Evolutionary conservation across 768 basidiomycete species (phyloP).

Genomic region (Suillus variegatus): DNA sequence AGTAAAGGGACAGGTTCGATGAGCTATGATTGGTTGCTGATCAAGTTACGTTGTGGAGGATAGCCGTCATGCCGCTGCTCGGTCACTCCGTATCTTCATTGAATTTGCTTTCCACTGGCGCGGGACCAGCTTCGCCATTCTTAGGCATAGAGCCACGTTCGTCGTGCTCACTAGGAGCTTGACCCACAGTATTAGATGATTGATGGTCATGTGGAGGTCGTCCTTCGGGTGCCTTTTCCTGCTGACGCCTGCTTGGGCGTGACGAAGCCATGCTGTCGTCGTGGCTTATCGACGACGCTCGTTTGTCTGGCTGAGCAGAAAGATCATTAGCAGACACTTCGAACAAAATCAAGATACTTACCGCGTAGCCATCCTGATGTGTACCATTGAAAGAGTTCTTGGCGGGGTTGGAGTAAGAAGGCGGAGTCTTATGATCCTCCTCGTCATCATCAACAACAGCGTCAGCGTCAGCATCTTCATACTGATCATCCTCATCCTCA

Average conservation of each 20-base stretch:
- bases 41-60: not conserved
- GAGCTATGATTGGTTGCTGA: not conserved
- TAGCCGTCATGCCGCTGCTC: not conserved
- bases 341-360: conserved; percentile 36
- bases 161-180: conserved; percentile 14
- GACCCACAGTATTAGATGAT: conserved; percentile 11
- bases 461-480: conserved; percentile 38
- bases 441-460: conserved; percentile 42
- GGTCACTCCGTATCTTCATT: conserved; percentile 20
- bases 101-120: conserved; percentile 35
- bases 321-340: conserved; percentile 10
- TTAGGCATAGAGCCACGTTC: conserved; percentile 5
- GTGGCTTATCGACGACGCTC: conserved; percentile 16
- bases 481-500: conserved; percentile 49
- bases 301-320: conserved; percentile 47
- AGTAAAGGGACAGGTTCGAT: not conserved
- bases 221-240: conserved; percentile 75
- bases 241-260: conserved; percentile 57
- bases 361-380: conserved; percentile 60
- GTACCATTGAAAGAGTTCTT: conserved; percentile 43
- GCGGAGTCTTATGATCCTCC: conserved; percentile 49
- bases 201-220: conserved; percentile 35
- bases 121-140: conserved; percentile 27
- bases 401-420: conserved; percentile 57
- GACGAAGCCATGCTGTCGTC: conserved; percentile 29